Conservation (phyloP, 441 rosid genomes). For the Capsella rubella region DNA sequence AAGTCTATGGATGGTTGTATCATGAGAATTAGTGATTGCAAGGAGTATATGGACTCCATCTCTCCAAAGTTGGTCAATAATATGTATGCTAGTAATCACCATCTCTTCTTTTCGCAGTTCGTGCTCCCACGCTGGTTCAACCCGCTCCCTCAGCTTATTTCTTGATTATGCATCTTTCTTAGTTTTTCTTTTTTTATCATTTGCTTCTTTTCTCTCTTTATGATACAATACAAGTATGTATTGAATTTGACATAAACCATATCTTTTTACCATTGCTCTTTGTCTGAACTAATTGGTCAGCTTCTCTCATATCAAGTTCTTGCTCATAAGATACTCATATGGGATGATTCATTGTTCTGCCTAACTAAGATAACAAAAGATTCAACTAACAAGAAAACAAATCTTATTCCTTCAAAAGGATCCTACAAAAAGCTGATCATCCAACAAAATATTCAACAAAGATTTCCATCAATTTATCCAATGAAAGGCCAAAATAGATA, state of each 20-base stretch:
- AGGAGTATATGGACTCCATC: too few relatives aligned
- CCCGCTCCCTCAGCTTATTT: slow-evolving; percentile 1
- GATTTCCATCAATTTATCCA: slow-evolving; percentile 27
- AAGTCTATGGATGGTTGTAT: too few relatives aligned
- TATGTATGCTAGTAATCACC: not conserved
- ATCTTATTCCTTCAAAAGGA: slow-evolving; percentile 31
- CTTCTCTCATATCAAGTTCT: not conserved
- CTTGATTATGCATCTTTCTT: not conserved
- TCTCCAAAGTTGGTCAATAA: not conserved
- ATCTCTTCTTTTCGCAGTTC: slow-evolving; percentile 12
- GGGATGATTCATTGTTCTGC: not conserved
- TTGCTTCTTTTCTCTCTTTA: not conserved
- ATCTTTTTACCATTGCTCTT: not conserved
- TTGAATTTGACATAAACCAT: too few relatives aligned
- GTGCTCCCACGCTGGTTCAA: slow-evolving; percentile 14
- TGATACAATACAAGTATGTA: not conserved
- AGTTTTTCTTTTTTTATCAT: not conserved
- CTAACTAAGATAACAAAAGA: slow-evolving; percentile 9
- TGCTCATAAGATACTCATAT: not conserved
- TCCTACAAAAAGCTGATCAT: slow-evolving; percentile 30
- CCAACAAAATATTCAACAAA: slow-evolving; percentile 22
- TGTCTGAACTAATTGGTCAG: not conserved
- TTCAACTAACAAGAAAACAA: slow-evolving; percentile 11
- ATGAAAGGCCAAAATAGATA: slow-evolving; percentile 39
- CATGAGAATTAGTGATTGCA: too few relatives aligned